phyloP scores from a whole-genome alignment of 2,329 filamentous ascomycete genomes.

The Chrysosporium queenslandicum region DNA sequence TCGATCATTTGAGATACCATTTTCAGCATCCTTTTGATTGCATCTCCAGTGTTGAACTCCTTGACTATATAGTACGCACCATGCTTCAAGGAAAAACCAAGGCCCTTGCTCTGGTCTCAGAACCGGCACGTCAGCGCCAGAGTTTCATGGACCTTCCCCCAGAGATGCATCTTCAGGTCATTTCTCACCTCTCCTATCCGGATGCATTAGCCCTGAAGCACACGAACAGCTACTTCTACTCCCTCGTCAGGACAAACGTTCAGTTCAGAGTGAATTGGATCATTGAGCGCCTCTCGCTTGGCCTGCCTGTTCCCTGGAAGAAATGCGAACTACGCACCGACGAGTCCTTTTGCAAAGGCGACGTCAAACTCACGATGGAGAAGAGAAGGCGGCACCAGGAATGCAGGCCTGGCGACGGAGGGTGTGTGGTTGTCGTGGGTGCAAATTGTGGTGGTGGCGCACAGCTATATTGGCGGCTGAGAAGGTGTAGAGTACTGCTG shows the following conservation, averaged over 20 bases:
- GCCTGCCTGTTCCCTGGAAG: conserved; percentile 55
- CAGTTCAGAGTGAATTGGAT: conserved; percentile 60
- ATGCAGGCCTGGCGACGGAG: conserved; percentile 25
- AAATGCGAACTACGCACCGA: conserved; percentile 36
- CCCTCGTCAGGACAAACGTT: conserved; percentile 55
- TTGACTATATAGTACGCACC: no score
- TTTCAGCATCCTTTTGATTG: background rate
- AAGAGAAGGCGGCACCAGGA: conserved; percentile 34
- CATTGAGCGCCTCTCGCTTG: conserved; percentile 51
- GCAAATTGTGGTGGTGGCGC: conserved; percentile 17
- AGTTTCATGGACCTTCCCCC: conserved; percentile 48
- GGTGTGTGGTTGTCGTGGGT: conserved; percentile 33
- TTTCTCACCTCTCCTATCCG: conserved; percentile 53
- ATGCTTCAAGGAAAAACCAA: background rate
- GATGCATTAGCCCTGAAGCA: conserved; percentile 63
- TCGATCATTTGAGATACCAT: no score
- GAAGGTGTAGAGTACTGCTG: background rate
- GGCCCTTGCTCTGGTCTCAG: background rate
- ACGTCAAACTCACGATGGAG: conserved; percentile 36
- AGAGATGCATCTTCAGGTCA: conserved; percentile 57
- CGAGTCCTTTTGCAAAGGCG: conserved; percentile 33
- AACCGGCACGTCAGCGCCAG: background rate
- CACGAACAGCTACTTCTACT: conserved; percentile 53
- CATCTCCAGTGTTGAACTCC: background rate
- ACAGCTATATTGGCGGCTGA: conserved; percentile 1